These are phyloP conservation scores for Sarocladium brachiariae DNA, from an alignment of 2,329 filamentous ascomycete genomes.

Conservation along the genomic window DNA sequence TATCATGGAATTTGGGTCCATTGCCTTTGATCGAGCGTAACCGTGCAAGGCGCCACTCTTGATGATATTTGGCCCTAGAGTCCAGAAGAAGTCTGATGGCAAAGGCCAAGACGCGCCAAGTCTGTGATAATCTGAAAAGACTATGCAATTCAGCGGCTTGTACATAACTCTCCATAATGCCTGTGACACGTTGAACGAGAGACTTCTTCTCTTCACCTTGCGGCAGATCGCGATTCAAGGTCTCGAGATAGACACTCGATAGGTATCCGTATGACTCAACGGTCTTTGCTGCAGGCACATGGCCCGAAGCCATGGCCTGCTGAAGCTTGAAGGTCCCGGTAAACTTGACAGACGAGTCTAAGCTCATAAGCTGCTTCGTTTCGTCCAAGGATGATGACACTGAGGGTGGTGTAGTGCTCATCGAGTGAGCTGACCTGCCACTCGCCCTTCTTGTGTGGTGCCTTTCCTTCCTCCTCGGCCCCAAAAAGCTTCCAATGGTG, in stretches of 20 bases:
- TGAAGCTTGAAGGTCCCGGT: slow-evolving; percentile 52
- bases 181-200: slow-evolving; percentile 39
- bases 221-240: slow-evolving; percentile 43
- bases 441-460: slow-evolving; percentile 25
- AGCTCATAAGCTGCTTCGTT: slow-evolving; percentile 36
- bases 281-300: slow-evolving; percentile 44
- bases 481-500: slow-evolving; percentile 52
- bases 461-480: slow-evolving; percentile 31
- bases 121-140: slow-evolving; percentile 55
- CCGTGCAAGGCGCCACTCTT: slow-evolving; percentile 39
- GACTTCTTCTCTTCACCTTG: slow-evolving; percentile 27
- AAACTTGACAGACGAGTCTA: slow-evolving; percentile 52
- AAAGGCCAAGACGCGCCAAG: slow-evolving; percentile 55
- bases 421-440: slow-evolving; percentile 32
- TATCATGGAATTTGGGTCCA: background rate
- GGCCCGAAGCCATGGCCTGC: slow-evolving; percentile 57
- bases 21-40: slow-evolving; percentile 25
- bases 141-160: slow-evolving; percentile 48
- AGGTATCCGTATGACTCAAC: slow-evolving; percentile 49
- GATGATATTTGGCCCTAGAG: slow-evolving; percentile 50
- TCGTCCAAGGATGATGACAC: slow-evolving; percentile 28
- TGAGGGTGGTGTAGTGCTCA: slow-evolving; percentile 49
- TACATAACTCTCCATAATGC: slow-evolving; percentile 51
- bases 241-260: slow-evolving; percentile 48
- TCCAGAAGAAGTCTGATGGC: slow-evolving; percentile 47